Percentiles rank a stretch among this genome's conserved stretches.
These are phyloP conservation scores for Cladophialophora yegresii DNA, from an alignment of 2,329 filamentous ascomycete genomes.

Conservation along the genomic window DNA sequence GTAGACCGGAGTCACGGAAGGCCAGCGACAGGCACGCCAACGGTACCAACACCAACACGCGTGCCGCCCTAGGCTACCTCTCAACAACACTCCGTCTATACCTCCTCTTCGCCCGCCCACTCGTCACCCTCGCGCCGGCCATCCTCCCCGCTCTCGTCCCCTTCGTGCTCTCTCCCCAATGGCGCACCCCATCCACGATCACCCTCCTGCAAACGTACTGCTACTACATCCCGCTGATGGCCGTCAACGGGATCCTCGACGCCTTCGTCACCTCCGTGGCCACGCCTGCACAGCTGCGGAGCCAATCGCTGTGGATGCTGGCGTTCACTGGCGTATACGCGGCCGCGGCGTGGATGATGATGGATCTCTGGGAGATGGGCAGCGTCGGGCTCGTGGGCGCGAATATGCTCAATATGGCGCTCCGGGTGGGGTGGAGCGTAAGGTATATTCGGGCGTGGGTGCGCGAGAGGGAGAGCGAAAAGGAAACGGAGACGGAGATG, in stretches of 20 bases:
- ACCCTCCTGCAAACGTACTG: constrained; percentile 77
- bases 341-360: constrained; percentile 57
- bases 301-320: constrained; percentile 81
- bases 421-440: constrained; percentile 79
- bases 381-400: constrained; percentile 80
- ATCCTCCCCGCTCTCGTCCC: constrained; percentile 72
- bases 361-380: constrained; percentile 69
- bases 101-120: constrained; percentile 68
- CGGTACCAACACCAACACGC: constrained; percentile 14
- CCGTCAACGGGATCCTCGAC: constrained; percentile 87
- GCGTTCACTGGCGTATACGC: constrained; percentile 77
- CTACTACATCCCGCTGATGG: constrained; percentile 90
- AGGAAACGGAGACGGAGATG: neutral
- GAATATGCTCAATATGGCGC: constrained; percentile 85
- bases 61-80: constrained; percentile 41
- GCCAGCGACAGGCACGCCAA: constrained; percentile 3
- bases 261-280: constrained; percentile 91
- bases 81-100: constrained; percentile 69
- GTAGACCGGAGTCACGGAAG: neutral
- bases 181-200: constrained; percentile 73
- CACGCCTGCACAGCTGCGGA: constrained; percentile 69
- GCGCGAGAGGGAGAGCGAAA: constrained; percentile 1
- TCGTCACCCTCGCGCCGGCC: constrained; percentile 71
- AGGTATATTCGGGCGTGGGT: constrained; percentile 62
- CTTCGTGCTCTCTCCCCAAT: constrained; percentile 73